Percentiles rank a stretch among this genome's conserved stretches.
These are phyloP conservation scores for Paecilomyces dactylethromorphus DNA, from an alignment of 2,329 filamentous ascomycete genomes.

Conservation along the genomic window DNA sequence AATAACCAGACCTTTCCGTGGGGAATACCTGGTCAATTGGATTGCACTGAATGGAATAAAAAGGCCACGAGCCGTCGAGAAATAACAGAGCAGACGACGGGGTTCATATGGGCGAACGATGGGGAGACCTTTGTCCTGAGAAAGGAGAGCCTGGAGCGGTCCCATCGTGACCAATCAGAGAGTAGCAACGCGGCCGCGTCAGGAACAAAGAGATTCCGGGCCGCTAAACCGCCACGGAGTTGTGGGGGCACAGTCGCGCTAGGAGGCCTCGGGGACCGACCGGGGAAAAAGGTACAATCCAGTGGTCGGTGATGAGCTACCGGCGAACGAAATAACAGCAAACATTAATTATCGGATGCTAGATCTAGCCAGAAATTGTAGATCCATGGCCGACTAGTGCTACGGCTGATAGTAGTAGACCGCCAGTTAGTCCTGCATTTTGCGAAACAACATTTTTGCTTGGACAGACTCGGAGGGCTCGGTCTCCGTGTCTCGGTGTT, in stretches of 20 bases:
- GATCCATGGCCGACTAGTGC: background rate
- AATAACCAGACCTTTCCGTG: background rate
- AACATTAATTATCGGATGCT: background rate
- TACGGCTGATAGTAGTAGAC: background rate
- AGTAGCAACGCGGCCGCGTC: background rate
- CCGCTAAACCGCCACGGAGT: background rate
- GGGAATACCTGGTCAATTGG: background rate
- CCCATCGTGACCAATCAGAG: background rate
- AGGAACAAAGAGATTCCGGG: background rate
- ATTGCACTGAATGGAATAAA: slow-evolving; percentile 3
- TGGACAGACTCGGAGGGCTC: background rate
- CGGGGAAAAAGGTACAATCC: background rate
- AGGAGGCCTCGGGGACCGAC: background rate
- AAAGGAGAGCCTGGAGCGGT: background rate
- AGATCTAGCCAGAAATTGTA: background rate
- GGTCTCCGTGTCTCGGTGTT: background rate
- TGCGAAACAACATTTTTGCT: background rate
- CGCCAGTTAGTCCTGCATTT: background rate
- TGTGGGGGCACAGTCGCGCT: background rate
- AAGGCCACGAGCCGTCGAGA: background rate
- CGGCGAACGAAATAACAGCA: background rate
- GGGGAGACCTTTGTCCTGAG: background rate
- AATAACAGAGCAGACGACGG: background rate
- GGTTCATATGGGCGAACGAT: background rate
- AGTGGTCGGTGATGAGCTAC: background rate